Evolutionary conservation across 345 rosid genomes (phyloP).

Genomic region (Camelina neglecta): DNA sequence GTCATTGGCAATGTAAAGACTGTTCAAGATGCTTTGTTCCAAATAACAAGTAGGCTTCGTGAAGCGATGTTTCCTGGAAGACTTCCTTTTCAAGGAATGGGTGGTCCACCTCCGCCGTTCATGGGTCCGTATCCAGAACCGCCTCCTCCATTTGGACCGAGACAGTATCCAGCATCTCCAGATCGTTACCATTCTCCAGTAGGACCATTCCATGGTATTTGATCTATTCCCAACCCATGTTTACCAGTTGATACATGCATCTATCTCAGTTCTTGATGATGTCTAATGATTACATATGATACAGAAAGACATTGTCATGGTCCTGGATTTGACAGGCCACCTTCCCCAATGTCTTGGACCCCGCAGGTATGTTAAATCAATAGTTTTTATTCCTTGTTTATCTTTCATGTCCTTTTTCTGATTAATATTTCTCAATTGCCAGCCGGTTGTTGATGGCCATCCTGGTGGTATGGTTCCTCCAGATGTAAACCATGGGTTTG

Average conservation of each 20-base stretch:
- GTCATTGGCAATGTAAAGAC: constrained; percentile 68
- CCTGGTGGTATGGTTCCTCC: constrained; percentile 59
- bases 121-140: constrained; percentile 71
- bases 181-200: constrained; percentile 62
- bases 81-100: constrained; percentile 51
- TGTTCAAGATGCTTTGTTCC: constrained; percentile 81
- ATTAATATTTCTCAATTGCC: constrained; percentile 23
- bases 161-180: constrained; percentile 67
- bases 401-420: constrained; percentile 12
- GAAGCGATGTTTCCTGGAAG: constrained; percentile 67
- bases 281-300: constrained; percentile 46
- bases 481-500: constrained; percentile 58
- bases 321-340: constrained; percentile 66
- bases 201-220: constrained; percentile 57
- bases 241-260: constrained; percentile 48
- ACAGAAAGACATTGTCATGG: constrained; percentile 68
- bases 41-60: constrained; percentile 70
- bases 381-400: not conserved
- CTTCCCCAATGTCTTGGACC: constrained; percentile 80
- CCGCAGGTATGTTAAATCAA: constrained; percentile 57
- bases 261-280: constrained; percentile 43
- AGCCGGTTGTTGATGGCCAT: constrained; percentile 55
- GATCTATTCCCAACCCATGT: constrained; percentile 49
- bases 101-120: constrained; percentile 57
- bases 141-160: constrained; percentile 74